Percentiles rank a stretch among this genome's conserved stretches.
Evolutionary conservation across 1,139 yeast species (phyloP).

Genomic region (Taphrina betulina): DNA sequence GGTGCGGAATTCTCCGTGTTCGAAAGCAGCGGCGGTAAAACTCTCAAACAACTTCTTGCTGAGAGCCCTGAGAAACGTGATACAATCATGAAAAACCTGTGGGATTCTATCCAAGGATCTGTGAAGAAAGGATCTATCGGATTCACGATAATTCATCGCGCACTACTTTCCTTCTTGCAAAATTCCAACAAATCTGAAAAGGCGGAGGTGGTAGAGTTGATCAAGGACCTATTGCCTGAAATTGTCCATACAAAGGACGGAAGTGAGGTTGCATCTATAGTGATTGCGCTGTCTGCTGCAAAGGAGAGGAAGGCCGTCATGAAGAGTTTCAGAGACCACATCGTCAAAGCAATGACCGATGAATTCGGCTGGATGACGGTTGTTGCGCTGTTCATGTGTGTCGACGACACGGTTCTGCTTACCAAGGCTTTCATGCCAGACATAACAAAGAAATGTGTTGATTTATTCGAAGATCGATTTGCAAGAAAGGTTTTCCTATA

Average conservation of each 20-base stretch:
- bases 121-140: conserved; percentile 96
- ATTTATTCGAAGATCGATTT: conserved; percentile 65
- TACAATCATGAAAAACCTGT: conserved; percentile 70
- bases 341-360: conserved; percentile 69
- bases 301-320: conserved; percentile 84
- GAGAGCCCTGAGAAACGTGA: conserved; percentile 81
- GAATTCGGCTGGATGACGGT: conserved; percentile 84
- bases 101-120: conserved; percentile 81
- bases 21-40: conserved; percentile 60
- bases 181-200: conserved; percentile 70
- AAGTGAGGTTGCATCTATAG: conserved; percentile 77
- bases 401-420: conserved; percentile 87
- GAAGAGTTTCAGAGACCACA: conserved; percentile 71
- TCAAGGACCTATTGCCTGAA: conserved; percentile 88
- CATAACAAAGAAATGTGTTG: conserved; percentile 57
- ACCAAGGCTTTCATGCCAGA: conserved; percentile 68
- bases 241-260: conserved; percentile 95
- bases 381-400: conserved; percentile 75
- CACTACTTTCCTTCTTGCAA: conserved; percentile 82
- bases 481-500: conserved; percentile 89
- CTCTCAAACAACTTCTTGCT: conserved; percentile 63
- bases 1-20: conserved; percentile 95
- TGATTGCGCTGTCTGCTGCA: conserved; percentile 80
- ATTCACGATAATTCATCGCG: conserved; percentile 92
- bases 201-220: conserved; percentile 76